These are phyloP conservation scores for Biscutella laevigata DNA, from an alignment of 441 rosid genomes.

Conservation along the genomic window DNA sequence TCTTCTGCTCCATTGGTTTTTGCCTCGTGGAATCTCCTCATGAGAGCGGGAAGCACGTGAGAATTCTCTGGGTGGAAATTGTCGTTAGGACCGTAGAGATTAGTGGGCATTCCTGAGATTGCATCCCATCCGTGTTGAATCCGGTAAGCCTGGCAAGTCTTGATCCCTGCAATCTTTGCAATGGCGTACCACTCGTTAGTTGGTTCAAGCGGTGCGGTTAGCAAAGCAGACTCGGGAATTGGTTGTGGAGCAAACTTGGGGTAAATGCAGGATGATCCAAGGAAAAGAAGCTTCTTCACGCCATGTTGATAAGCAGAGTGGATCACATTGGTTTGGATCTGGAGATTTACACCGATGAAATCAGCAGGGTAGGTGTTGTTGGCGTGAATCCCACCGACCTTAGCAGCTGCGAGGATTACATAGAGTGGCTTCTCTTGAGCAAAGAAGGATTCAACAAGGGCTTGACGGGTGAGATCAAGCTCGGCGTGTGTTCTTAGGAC, in stretches of 20 bases:
- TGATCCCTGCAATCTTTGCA: constrained; percentile 88
- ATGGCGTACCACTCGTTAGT: constrained; percentile 95
- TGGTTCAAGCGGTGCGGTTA: constrained; percentile 75
- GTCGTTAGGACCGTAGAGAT: constrained; percentile 77
- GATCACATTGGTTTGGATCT: constrained; percentile 85
- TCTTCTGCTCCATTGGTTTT: constrained; percentile 51
- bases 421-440: constrained; percentile 45
- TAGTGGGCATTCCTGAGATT: constrained; percentile 88
- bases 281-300: constrained; percentile 65
- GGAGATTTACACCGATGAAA: constrained; percentile 78
- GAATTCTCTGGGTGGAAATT: constrained; percentile 91
- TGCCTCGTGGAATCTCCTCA: constrained; percentile 86
- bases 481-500: constrained; percentile 55
- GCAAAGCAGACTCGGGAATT: constrained; percentile 63
- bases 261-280: constrained; percentile 94
- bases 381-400: constrained; percentile 94
- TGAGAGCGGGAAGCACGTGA: constrained; percentile 83
- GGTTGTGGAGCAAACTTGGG: constrained; percentile 94
- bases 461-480: constrained; percentile 73
- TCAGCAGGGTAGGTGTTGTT: constrained; percentile 90
- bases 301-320: constrained; percentile 68
- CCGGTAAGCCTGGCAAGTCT: constrained; percentile 88
- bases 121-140: constrained; percentile 72
- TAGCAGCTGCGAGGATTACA: constrained; percentile 76
- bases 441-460: constrained; percentile 65